These are phyloP conservation scores for Aspergillus sp. DNA, from an alignment of 2,329 filamentous ascomycete genomes.

Conservation along the genomic window DNA sequence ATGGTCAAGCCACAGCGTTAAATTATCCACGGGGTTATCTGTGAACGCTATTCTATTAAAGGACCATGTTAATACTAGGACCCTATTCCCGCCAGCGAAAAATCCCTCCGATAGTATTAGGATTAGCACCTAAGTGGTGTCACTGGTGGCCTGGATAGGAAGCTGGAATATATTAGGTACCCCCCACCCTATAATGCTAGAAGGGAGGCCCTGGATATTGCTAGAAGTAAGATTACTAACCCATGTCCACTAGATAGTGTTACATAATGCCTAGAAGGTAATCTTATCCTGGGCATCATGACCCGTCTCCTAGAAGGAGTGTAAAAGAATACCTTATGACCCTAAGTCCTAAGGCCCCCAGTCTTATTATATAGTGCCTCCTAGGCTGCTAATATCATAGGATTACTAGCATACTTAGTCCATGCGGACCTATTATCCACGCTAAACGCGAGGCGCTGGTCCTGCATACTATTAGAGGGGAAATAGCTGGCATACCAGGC, in stretches of 20 bases:
- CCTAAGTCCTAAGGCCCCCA: slow-evolving; percentile 3
- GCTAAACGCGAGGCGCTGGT: slow-evolving; percentile 66
- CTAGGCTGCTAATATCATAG: slow-evolving; percentile 7
- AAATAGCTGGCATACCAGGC: slow-evolving; percentile 14
- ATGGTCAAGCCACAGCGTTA: slow-evolving; percentile 12
- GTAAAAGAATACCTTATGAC: slow-evolving; percentile 18
- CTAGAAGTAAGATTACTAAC: background rate
- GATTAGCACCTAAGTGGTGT: slow-evolving; percentile 15
- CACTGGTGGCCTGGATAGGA: slow-evolving; percentile 5
- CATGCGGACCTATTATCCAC: slow-evolving; percentile 66
- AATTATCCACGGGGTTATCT: background rate
- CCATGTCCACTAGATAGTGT: slow-evolving; percentile 9
- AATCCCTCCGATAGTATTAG: slow-evolving; percentile 10
- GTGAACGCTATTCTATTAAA: slow-evolving; percentile 8
- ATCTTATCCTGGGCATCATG: slow-evolving; percentile 16
- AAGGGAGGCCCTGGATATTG: background rate
- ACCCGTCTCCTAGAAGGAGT: slow-evolving; percentile 3
- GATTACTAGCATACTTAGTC: slow-evolving; percentile 34
- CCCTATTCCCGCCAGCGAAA: slow-evolving; percentile 13
- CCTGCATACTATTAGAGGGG: slow-evolving; percentile 5
- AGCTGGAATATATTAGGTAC: slow-evolving; percentile 17
- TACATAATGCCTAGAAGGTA: slow-evolving; percentile 11
- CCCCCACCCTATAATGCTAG: background rate
- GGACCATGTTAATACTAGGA: slow-evolving; percentile 9
- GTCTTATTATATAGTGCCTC: slow-evolving; percentile 14